Base-by-base conservation (phyloP, 192 early-diverging fungal genomes). In the Tieghemiomyces parasiticus region DNA sequence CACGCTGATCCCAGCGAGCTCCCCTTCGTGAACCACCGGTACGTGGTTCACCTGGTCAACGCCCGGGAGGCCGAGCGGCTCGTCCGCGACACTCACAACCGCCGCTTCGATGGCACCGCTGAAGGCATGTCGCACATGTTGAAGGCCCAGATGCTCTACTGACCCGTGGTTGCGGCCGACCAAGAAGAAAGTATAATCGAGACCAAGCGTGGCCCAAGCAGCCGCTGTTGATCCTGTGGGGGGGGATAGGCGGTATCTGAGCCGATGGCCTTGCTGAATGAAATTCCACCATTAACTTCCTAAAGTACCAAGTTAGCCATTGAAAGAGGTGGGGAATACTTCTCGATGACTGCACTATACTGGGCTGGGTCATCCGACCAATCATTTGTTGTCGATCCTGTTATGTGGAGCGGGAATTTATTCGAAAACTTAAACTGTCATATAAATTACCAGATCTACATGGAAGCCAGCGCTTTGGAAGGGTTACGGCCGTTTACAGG, bases 71-170 rank as follows among this genome's bases (percentile, higher is more conserved):
- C 47, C 24, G 47, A 48, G 47, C 47, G 47, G 4, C 13, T 48
- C 22, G 63, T 58, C n/a, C 45, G 44, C 12, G 63, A 65, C 2
- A 34, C 13, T 4, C 3, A 65, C 34, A 30, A 65, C 45, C 4
- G 26, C 6, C 8, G 3, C 16, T 32, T 53, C 49, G 3, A 10
- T 28, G 58, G 9, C 47, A 48, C 47, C n/a, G 22, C 13, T 48
- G 4, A 9, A 9, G 4, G 9, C 13, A 22, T 4, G n/a, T 24
- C n/a, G 6, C 47, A 48, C 4, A 9, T 22, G 9, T 13, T 48
- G 9, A 48, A 48, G 24, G 22, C 47, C 24, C 4, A 6, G 9
- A 48, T 48, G 9, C 47, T 48, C 13, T 48, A 48, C 24, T 48
- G n/a, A 48, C 13, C n/a, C 4, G 9, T n/a, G 13, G 4, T 9